Base-by-base conservation (phyloP, 257 asterid species). In the Gentiana macrophylla region DNA sequence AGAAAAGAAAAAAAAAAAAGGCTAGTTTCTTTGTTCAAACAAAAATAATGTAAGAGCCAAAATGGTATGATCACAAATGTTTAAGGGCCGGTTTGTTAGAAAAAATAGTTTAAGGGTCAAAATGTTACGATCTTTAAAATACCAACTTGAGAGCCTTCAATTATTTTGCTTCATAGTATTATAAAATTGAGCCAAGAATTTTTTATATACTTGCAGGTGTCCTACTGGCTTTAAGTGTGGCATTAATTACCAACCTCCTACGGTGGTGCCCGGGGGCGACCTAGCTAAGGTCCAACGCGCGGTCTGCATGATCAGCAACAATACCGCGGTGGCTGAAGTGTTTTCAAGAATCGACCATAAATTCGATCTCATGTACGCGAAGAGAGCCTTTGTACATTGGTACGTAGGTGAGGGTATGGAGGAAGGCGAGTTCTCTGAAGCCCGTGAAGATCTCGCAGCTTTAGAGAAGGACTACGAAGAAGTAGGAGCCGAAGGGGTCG, bases 201-300 rank as follows among this genome's bases (percentile, higher is more conserved):
- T 24, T 24, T 0, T 24, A 24, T 24, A 24, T 33, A 52, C 4
- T 52, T 33, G 5, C 59, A 62, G 66, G 66, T 62, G 66, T 36
- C 67, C 67, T 37, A 62, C 67, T 15, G 67, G 67, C 6, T 53
- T 62, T 59, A 62, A 62, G 60, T 62, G 67, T 54, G 67, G 67
- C 50, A 62, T 62, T 10, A 62, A 62, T 37, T 62, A 62, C 59
- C 67, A 62, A 54, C 60, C 67, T 54, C 67, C 67, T 4, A 46
- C 67, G 2, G 61, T 54, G 49, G 67, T 62, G 7, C 67, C 67
- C 0, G 13, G 67, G 4, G 67, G 67, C 47, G 67, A 62, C 55
- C 67, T 62, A 35, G 67, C 67, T 35, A 62, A 9, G 61, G 67
- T 62, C 59, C 67, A 53, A 43, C 60, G 67, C 10, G 60, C 67